Evolutionary conservation across 2,329 filamentous ascomycete genomes (phyloP), one percentile per base, ranked within the genome.

Genomic region (Xylaria sp.): DNA sequence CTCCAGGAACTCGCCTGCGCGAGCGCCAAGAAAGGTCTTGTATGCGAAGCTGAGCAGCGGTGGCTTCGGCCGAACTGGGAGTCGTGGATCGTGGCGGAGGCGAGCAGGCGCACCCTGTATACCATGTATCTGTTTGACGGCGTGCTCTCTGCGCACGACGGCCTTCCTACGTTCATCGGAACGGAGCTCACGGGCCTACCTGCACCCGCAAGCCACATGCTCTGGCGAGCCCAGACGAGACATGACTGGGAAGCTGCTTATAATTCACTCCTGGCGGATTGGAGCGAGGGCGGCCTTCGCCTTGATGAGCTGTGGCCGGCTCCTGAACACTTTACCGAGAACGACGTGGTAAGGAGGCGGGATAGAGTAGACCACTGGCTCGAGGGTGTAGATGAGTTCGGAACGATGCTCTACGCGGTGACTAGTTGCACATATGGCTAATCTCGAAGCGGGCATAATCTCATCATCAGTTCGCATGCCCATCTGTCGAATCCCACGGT

Each of bases 61-160:
- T 76, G 76, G 0, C 68, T 74, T 0, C 80, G 82, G 2, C 86
- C 86, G 0, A 76, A 64, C 7, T 88, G 86, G 87, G 85, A 87
- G 66, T 78, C 80, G 0, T 89, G 87, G 87, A 82, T 88, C 4
- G 74, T 86, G 0, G 83, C 83, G 0, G 85, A 87, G 52, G 81
- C 87, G 0, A 89, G 87, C 69, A 80, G 86, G 2, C 81, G 87
- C 3, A 83, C 84, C 0, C 68, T 89, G 0, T 87, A 82, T 66
- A 79, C 81, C 0, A 85, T 87, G 81, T 88, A 88, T 64, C 76
- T 89, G 2, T 83, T 89, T 52, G 85, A 86, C 66, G 87, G 82
- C 51, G 74, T 87, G 0, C 81, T 87, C 7, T 81, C 82, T 1
- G 74, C 81, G 0, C 78, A 82, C 9, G 80, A 85, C 5, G 79